Evolutionary conservation across 768 basidiomycete genomes (phyloP), one percentile per base, ranked within the genome.

Genomic region (Lentinula aciculospora): DNA sequence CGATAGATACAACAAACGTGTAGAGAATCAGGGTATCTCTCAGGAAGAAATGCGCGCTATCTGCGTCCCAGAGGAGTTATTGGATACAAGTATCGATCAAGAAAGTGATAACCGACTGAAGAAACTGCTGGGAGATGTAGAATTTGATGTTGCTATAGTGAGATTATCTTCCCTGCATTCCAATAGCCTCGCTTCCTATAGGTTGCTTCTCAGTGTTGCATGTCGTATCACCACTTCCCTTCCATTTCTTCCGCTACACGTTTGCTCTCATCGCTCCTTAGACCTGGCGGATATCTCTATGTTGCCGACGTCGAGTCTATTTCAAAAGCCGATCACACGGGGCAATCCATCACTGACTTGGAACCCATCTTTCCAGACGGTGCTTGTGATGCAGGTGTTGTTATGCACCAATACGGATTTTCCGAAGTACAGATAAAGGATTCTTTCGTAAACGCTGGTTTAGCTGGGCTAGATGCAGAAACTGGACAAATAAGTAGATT

Each of bases 201-300:
- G 13, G n/a, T 19, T 51, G 5, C 19, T 29, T 44, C 27, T 4
- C 60, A 90, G 88, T 90, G 88, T 63, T 73, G 78, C 8, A 70
- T 74, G 27, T 74, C 87, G 1, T 88, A 85, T 64, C 86, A 88
- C 61, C 86, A 88, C 65, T 75, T 88, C 55, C 54, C 69, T 4
- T 77, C 77, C 27, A 76, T 83, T 62, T 69, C 72, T 7, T 67
- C 69, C 10, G 75, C 74, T 39, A 86, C 85, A 3, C 65, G 67
- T n/a, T 65, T 66, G 1, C 79, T 88, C 17, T 71, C 72, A 1
- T 67, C 65, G 19, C 79, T 79, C 64, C 68, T 88, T 54, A 84
- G 81, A 59, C 81, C 83, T 0, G 75, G 79, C 0, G 86, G 84
- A 7, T 68, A 69, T 13, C 72, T 88, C 1, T 69, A 87, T 40